Base-by-base conservation (phyloP, 2,329 filamentous ascomycete genomes). In the Botrytis fabae region DNA sequence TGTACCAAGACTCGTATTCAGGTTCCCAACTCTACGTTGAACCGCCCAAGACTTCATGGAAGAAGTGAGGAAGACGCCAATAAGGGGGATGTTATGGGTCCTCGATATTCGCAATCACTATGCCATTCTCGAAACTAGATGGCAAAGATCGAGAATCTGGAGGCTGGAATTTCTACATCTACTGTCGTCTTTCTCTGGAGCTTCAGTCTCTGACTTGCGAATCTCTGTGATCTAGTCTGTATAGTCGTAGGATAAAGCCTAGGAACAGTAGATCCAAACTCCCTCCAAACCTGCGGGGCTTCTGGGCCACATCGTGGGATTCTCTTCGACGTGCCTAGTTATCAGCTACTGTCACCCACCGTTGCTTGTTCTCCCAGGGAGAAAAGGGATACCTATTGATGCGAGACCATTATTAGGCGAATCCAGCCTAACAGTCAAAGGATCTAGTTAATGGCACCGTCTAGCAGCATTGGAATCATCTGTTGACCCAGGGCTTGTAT, bases 1-100 rank as follows among this genome's bases (percentile, higher is more conserved):
- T 22, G 32, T 40, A 54, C 46, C 64, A 40, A 66, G 64, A 54
- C 46, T 66, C 64, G 25, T 66, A 66, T 66, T 20, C 32, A 25
- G 32, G 38, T 63, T 28, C 2, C 51, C 51, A 7, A 46, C n/a
- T 18, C n/a, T 9, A 25, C 16, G n/a, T 22, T 32, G 35, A 22
- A 38, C 44, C n/a, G 32, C 14, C 14, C 28, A 25, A 20, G 38
- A 42, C 38, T 28, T 62, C 38, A 28, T 28, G 22, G 8, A 8
- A n/a, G 5, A 18, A 18, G 16, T 62, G 20, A 42, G 25, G 35
- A 62, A 62, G 38, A 6, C 38, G 28, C 16, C 28, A n/a, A 28
- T 57, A 57, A 18, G 51, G n/a, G n/a, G 51, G 18, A 57, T 57
- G 51, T 28, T 57, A 28, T n/a, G 51, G 51, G 25, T 38, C 35